Evolutionary conservation across 495 filamentous ascomycete species (phyloP).

Genomic region (Venustampulla echinocandica): DNA sequence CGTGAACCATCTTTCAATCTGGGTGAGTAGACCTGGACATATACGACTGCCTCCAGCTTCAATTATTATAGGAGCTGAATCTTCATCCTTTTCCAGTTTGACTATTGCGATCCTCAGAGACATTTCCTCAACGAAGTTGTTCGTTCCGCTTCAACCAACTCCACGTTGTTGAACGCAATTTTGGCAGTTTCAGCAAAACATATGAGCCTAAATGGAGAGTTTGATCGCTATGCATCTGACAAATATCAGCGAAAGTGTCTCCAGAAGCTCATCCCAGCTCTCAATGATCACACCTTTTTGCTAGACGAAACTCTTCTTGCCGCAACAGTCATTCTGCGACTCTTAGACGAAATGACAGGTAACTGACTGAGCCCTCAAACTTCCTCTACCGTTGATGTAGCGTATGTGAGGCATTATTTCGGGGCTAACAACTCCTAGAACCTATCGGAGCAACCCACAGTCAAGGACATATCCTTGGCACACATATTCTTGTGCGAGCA

Average conservation of each 20-base stretch:
- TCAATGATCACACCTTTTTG: constrained; percentile 23
- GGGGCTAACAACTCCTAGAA: constrained; percentile 8
- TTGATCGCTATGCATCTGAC: constrained; percentile 21
- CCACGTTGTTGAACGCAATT: constrained; percentile 26
- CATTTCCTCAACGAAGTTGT: constrained; percentile 27
- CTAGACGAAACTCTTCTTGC: constrained; percentile 29
- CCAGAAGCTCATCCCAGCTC: constrained; percentile 18
- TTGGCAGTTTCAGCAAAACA: constrained; percentile 26
- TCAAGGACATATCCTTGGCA: constrained; percentile 18
- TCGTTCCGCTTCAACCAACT: constrained; percentile 25
- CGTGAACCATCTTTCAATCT: constrained; percentile 21
- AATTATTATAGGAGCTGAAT: background rate
- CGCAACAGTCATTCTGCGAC: constrained; percentile 28
- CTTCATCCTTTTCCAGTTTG: constrained; percentile 8
- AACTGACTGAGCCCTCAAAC: constrained; percentile 23
- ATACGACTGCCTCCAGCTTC: background rate
- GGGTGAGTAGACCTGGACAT: constrained; percentile 16
- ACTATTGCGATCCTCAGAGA: constrained; percentile 13
- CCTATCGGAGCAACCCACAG: background rate
- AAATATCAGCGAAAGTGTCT: constrained; percentile 24
- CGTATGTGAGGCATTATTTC: no score
- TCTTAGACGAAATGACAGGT: constrained; percentile 31
- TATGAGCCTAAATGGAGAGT: constrained; percentile 16
- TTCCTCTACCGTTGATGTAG: no score
- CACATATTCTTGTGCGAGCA: constrained; percentile 14